A percentile compares a stretch with the other conserved stretches of the same genome.
phyloP scores from a whole-genome alignment of 2,329 filamentous ascomycete species.

The Hypoxylon sp. region DNA sequence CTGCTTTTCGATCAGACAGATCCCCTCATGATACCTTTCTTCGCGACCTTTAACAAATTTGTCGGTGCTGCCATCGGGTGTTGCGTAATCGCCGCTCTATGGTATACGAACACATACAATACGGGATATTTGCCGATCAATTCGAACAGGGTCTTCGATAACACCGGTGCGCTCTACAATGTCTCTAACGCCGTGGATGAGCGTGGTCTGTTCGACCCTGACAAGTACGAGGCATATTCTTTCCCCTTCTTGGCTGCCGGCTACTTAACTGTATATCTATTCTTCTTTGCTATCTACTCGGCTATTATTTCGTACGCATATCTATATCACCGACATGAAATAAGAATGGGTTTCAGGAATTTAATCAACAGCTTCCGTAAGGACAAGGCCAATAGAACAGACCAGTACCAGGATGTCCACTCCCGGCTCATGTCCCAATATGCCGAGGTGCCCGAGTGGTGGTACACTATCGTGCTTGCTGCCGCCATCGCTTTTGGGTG shows the following conservation, averaged over 20 bases:
- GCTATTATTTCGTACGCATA: slow-evolving; percentile 65
- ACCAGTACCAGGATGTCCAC: slow-evolving; percentile 47
- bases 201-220: slow-evolving; percentile 61
- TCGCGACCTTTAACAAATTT: slow-evolving; percentile 74
- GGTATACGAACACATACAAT: slow-evolving; percentile 72
- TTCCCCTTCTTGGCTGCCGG: slow-evolving; percentile 66
- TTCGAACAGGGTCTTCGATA: slow-evolving; percentile 66
- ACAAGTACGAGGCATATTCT: slow-evolving; percentile 66
- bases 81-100: slow-evolving; percentile 69
- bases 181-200: slow-evolving; percentile 53
- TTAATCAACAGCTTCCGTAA: slow-evolving; percentile 62
- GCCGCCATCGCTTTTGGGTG: slow-evolving; percentile 63
- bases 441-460: slow-evolving; percentile 66
- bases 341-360: slow-evolving; percentile 64
- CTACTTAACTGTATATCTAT: slow-evolving; percentile 67
- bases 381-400: slow-evolving; percentile 56
- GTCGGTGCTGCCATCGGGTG: slow-evolving; percentile 69
- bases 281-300: slow-evolving; percentile 69
- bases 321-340: slow-evolving; percentile 68
- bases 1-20: slow-evolving; percentile 47
- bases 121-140: slow-evolving; percentile 66
- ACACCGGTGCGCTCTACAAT: slow-evolving; percentile 64
- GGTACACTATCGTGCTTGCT: slow-evolving; percentile 63
- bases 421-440: slow-evolving; percentile 52
- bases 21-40: slow-evolving; percentile 61